Evolutionary conservation across 768 basidiomycete genomes (phyloP), one percentile per base, ranked within the genome.

Genomic region (Mycena alexandri): DNA sequence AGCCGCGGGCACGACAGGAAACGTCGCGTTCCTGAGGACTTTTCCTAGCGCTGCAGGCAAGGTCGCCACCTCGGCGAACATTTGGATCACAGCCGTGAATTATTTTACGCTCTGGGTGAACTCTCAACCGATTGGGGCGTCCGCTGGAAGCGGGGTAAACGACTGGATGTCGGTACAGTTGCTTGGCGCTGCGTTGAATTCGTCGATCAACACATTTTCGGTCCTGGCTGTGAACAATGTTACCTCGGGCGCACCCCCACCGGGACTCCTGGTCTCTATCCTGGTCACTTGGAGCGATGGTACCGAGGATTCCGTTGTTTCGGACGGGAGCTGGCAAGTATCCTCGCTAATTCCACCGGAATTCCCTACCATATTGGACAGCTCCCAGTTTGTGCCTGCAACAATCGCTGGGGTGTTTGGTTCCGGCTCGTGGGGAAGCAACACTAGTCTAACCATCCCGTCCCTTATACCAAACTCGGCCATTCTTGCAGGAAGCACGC

Each of bases 81-180:
- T 63, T n/a, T 53, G 51, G 14, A 46, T 63, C 33, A 46, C 52
- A 11, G 61, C 51, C 14, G 61, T 63, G 29, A 46, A 54, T 25
- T 19, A 54, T 11, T 63, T 63, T 22, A 63, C 61, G 41, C 51
- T 63, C 61, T 63, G 52, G 51, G 61, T 63, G 29, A 63, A 63
- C 33, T 42, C 42, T n/a, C 24, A 44, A 11, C 61, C 38, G 5
- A 63, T 63, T 13, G 61, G 61, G 22, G 47, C 24, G 38, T 63
- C 61, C 14, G 38, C 38, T 36, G 61, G 51, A 12, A 17, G 46
- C 42, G 61, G 52, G 46, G 21, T 13, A 42, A 50, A 61, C 41
- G 48, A 42, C 38, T 62, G 61, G 61, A 53, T 53, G 51, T 29
- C 38, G 25, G 61, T 42, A 9, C 50, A 44, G n/a, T 25, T 53